phyloP scores from a whole-genome alignment of 2,329 filamentous ascomycete species.

The Alternaria sp. region DNA sequence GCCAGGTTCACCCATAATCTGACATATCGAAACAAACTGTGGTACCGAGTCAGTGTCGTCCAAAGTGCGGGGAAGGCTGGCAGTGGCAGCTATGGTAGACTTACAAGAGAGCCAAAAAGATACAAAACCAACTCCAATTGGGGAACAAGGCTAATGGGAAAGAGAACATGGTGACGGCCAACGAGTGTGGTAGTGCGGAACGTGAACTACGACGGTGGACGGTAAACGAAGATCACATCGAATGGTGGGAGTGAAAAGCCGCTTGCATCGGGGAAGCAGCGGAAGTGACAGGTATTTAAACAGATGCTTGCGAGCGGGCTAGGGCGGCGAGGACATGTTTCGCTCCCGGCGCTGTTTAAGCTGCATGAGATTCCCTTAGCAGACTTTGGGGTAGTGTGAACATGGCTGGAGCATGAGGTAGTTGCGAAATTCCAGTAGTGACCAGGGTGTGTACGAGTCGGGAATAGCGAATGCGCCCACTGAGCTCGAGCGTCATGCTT shows the following conservation, averaged over 20 bases:
- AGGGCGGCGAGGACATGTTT: conserved; percentile 48
- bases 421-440: conserved; percentile 44
- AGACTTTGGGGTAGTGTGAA: conserved; percentile 51
- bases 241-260: conserved; percentile 47
- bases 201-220: conserved; percentile 41
- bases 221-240: conserved; percentile 50
- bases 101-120: conserved; percentile 46
- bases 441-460: conserved; percentile 37
- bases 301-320: conserved; percentile 47
- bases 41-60: conserved; percentile 30
- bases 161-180: conserved; percentile 48
- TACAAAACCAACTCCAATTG: conserved; percentile 50
- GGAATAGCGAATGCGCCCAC: conserved; percentile 41
- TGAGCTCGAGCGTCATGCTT: conserved; percentile 47
- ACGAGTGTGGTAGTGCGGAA: conserved; percentile 47
- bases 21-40: conserved; percentile 84
- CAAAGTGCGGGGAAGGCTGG: conserved; percentile 9
- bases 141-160: conserved; percentile 45
- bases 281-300: conserved; percentile 50
- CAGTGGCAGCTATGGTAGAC: conserved; percentile 16
- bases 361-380: conserved; percentile 49
- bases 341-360: conserved; percentile 49
- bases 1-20: conserved; percentile 84
- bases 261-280: conserved; percentile 47
- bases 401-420: conserved; percentile 50